Conservation (phyloP, 257 asterid species). For the Solanum ossicruentum region DNA sequence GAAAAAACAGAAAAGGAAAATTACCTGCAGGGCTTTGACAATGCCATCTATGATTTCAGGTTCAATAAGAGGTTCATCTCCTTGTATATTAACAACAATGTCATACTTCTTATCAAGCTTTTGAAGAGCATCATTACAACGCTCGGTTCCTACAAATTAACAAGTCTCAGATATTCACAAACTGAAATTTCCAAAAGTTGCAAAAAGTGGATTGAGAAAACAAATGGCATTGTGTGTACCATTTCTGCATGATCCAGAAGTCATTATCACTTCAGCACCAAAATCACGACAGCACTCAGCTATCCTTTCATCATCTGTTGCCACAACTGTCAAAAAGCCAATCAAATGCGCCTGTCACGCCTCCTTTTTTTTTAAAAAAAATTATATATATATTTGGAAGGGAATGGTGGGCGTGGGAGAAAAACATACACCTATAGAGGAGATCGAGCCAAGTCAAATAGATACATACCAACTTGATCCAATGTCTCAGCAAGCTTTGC, state of each 20-base stretch:
- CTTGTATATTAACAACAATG: constrained; percentile 85
- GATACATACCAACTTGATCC: constrained; percentile 62
- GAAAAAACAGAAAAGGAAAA: neutral
- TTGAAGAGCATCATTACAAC: constrained; percentile 77
- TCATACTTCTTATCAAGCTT: constrained; percentile 64
- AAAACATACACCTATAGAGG: neutral
- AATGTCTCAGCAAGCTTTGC: constrained; percentile 67
- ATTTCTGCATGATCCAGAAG: constrained; percentile 81
- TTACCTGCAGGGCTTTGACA: constrained; percentile 74
- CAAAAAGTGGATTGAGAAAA: neutral
- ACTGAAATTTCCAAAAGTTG: neutral
- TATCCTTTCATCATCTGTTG: constrained; percentile 85
- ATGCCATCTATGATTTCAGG: constrained; percentile 88
- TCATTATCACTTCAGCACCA: constrained; percentile 94
- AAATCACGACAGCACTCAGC: constrained; percentile 87
- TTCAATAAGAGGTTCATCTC: constrained; percentile 93
- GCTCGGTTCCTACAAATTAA: constrained; percentile 58
- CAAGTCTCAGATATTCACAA: neutral
- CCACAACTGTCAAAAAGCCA: constrained; percentile 49
- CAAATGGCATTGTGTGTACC: constrained; percentile 22
- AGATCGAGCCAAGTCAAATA: neutral
- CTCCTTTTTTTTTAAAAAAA: neutral
- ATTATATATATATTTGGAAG: neutral
- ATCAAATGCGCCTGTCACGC: neutral
- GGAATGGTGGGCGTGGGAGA: neutral